Conservation (phyloP, 2,329 filamentous ascomycete species). For the Periconia macrospinosa region DNA sequence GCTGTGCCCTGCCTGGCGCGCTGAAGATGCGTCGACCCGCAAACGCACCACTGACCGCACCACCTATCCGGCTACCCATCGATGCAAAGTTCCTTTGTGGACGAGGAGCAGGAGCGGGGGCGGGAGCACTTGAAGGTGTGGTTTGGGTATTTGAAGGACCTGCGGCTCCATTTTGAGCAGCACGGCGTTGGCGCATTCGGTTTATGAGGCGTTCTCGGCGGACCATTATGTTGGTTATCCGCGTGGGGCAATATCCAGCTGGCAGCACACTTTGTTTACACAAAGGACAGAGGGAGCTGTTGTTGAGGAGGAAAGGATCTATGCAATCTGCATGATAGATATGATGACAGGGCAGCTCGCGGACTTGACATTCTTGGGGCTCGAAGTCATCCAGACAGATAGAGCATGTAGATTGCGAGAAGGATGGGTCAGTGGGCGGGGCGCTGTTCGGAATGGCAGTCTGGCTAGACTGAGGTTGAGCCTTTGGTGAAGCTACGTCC, state of each 20-base stretch:
- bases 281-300: slow-evolving; percentile 85
- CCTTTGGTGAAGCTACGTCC: slow-evolving; percentile 12
- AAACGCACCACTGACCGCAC: slow-evolving; percentile 11
- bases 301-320: slow-evolving; percentile 75
- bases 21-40: slow-evolving; percentile 35
- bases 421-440: slow-evolving; percentile 22
- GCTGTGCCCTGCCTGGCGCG: slow-evolving; percentile 25
- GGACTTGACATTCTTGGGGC: slow-evolving; percentile 69
- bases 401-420: slow-evolving; percentile 80
- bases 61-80: slow-evolving; percentile 26
- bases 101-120: slow-evolving; percentile 1
- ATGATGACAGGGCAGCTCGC: slow-evolving; percentile 85
- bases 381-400: slow-evolving; percentile 87
- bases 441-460: slow-evolving; percentile 19
- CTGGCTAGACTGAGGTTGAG: slow-evolving; percentile 13
- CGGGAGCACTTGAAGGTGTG: background rate
- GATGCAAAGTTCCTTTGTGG: slow-evolving; percentile 21
- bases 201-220: slow-evolving; percentile 73
- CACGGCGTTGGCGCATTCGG: slow-evolving; percentile 56
- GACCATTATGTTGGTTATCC: slow-evolving; percentile 78
- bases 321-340: slow-evolving; percentile 94
- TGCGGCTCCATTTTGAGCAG: background rate
- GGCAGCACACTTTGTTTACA: slow-evolving; percentile 78
- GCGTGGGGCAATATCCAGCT: slow-evolving; percentile 55
- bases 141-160: background rate